A percentile compares a stretch with the other conserved stretches of the same genome.
phyloP scores from a whole-genome alignment of 208 protist species.

The Trypanosoma brucei region DNA sequence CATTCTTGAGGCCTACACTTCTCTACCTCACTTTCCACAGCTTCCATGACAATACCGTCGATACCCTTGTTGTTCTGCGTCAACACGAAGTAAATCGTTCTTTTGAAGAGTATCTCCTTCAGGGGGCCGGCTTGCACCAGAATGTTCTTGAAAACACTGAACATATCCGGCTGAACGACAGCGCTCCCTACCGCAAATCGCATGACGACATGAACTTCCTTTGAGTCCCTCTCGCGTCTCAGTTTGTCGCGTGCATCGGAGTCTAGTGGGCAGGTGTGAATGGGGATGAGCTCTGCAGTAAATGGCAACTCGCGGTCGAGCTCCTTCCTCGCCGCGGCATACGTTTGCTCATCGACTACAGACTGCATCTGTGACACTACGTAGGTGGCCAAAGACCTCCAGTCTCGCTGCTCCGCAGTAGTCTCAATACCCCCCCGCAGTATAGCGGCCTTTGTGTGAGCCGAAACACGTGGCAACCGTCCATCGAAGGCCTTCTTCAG shows the following conservation, averaged over 20 bases:
- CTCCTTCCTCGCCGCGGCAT: constrained; percentile 32
- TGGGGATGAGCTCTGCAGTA: constrained; percentile 76
- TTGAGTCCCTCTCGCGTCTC: constrained; percentile 65
- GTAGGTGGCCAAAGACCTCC: constrained; percentile 82
- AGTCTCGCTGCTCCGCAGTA: constrained; percentile 60
- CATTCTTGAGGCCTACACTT: constrained; percentile 62
- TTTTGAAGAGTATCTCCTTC: constrained; percentile 66
- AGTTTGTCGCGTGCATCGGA: constrained; percentile 48
- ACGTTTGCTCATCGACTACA: constrained; percentile 27
- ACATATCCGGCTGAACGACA: constrained; percentile 87
- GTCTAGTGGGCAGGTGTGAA: constrained; percentile 58
- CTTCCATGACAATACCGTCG: constrained; percentile 43
- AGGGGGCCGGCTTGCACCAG: constrained; percentile 39
- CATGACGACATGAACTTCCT: constrained; percentile 54
- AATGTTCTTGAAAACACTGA: constrained; percentile 72
- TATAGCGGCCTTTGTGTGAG: constrained; percentile 63
- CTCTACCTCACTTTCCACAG: constrained; percentile 52
- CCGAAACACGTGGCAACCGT: constrained; percentile 48
- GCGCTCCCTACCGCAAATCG: constrained; percentile 71
- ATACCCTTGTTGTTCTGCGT: constrained; percentile 63
- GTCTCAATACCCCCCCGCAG: constrained; percentile 80
- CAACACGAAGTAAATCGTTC: constrained; percentile 70
- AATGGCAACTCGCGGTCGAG: constrained; percentile 79
- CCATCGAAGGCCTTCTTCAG: constrained; percentile 75
- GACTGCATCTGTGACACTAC: constrained; percentile 61